phyloP scores from a whole-genome alignment of 2,329 filamentous ascomycete species.

The Beauveria asiatica region DNA sequence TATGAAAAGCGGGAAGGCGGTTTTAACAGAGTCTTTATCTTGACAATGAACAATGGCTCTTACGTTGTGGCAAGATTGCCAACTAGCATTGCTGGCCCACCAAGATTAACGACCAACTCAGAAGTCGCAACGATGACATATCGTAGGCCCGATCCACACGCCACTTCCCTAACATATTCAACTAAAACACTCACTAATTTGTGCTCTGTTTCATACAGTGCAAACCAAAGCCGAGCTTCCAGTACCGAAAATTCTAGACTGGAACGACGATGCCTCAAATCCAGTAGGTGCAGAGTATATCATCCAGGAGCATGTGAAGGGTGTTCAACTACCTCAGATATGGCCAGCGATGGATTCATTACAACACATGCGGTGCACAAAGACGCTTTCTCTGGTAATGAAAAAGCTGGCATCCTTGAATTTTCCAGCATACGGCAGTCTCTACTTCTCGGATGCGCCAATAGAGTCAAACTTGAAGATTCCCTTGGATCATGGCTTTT shows the following conservation, averaged over 20 bases:
- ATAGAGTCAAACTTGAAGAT: neutral
- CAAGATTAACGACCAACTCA: neutral
- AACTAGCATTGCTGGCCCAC: neutral
- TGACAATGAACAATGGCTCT: neutral
- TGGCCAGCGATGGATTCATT: neutral
- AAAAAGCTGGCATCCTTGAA: neutral
- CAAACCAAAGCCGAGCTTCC: neutral
- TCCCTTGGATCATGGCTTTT: neutral
- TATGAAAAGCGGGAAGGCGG: neutral
- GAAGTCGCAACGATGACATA: constrained; percentile 1
- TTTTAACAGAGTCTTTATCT: neutral
- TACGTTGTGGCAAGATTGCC: neutral
- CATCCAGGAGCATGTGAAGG: neutral
- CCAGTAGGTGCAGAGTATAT: neutral
- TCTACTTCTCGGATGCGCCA: neutral
- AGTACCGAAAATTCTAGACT: neutral
- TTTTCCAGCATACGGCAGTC: neutral
- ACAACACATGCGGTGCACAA: neutral
- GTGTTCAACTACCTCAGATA: neutral
- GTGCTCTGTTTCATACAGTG: neutral
- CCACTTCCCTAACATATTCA: neutral
- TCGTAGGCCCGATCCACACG: neutral
- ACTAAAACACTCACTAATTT: neutral
- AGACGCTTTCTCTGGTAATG: neutral
- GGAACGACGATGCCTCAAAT: neutral